Conservation (phyloP, 1,284 basidiomycete genomes). For the Laetiporus sulphureus region DNA sequence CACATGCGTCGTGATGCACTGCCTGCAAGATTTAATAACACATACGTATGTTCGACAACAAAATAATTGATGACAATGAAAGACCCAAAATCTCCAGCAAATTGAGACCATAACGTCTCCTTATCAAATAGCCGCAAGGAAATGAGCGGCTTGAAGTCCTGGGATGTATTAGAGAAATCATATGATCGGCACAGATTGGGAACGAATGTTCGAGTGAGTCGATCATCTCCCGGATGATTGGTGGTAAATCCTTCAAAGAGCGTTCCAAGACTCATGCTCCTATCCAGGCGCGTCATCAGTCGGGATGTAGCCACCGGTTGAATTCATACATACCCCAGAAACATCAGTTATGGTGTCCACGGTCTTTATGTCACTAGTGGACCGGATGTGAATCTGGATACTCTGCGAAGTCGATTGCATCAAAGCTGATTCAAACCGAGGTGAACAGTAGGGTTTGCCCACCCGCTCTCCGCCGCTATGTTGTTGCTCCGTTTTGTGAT, state of each 20-base stretch:
- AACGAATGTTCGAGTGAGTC: neutral
- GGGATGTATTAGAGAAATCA: too few relatives aligned
- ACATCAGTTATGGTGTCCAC: neutral
- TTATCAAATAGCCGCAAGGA: too few relatives aligned
- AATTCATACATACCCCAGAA: neutral
- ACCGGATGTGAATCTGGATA: slow-evolving; percentile 1
- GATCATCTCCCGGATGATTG: neutral
- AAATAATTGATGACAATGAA: too few relatives aligned
- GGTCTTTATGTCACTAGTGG: neutral
- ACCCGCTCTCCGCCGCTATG: too few relatives aligned
- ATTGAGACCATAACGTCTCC: too few relatives aligned
- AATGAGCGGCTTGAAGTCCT: too few relatives aligned
- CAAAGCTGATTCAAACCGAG: neutral
- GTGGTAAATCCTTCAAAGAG: neutral
- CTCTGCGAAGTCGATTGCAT: neutral
- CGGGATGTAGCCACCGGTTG: neutral
- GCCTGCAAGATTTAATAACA: too few relatives aligned
- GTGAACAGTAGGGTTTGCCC: too few relatives aligned
- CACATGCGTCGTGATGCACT: too few relatives aligned
- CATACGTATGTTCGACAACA: too few relatives aligned
- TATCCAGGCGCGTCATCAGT: neutral
- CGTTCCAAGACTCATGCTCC: neutral
- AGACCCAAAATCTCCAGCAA: too few relatives aligned
- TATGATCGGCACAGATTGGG: neutral
- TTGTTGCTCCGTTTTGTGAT: neutral